phyloP scores from a whole-genome alignment of 441 rosid genomes.

The Pelargonium fulgidum region DNA sequence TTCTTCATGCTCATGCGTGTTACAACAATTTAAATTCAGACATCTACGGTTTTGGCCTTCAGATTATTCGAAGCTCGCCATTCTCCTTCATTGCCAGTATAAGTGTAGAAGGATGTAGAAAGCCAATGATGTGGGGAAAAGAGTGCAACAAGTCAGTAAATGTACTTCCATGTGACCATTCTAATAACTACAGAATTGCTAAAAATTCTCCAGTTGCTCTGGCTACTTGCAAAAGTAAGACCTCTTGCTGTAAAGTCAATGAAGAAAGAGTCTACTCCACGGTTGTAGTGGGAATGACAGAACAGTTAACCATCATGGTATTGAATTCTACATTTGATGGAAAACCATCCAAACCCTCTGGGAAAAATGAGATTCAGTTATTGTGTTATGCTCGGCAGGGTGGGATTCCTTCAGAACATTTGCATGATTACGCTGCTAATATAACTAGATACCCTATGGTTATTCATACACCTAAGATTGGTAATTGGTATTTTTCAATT shows the following conservation, averaged over 20 bases:
- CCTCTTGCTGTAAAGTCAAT: slow-evolving; percentile 45
- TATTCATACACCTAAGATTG: slow-evolving; percentile 58
- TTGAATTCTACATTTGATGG: slow-evolving; percentile 33
- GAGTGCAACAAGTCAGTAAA: slow-evolving; percentile 79
- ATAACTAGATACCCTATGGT: slow-evolving; percentile 47
- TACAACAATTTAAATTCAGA: slow-evolving; percentile 11
- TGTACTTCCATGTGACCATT: slow-evolving; percentile 53
- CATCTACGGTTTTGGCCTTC: slow-evolving; percentile 27
- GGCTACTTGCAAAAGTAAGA: slow-evolving; percentile 47
- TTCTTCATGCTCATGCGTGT: slow-evolving; percentile 3
- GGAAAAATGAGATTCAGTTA: slow-evolving; percentile 30
- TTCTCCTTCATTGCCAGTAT: slow-evolving; percentile 77
- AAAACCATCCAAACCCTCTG: slow-evolving; percentile 24
- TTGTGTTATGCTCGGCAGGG: slow-evolving; percentile 71
- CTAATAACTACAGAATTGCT: slow-evolving; percentile 29
- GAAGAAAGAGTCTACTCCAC: slow-evolving; percentile 58
- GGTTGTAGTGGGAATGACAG: slow-evolving; percentile 57
- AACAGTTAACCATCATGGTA: slow-evolving; percentile 43
- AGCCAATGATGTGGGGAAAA: slow-evolving; percentile 72
- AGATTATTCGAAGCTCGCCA: slow-evolving; percentile 63
- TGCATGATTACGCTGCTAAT: slow-evolving; percentile 66
- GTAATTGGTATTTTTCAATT: slow-evolving; percentile 71
- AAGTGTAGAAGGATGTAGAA: slow-evolving; percentile 76
- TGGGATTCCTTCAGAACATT: slow-evolving; percentile 54
- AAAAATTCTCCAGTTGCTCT: slow-evolving; percentile 24